Conservation (phyloP, 2,329 filamentous ascomycete genomes). For the Trichoderma atrobrunneum region DNA sequence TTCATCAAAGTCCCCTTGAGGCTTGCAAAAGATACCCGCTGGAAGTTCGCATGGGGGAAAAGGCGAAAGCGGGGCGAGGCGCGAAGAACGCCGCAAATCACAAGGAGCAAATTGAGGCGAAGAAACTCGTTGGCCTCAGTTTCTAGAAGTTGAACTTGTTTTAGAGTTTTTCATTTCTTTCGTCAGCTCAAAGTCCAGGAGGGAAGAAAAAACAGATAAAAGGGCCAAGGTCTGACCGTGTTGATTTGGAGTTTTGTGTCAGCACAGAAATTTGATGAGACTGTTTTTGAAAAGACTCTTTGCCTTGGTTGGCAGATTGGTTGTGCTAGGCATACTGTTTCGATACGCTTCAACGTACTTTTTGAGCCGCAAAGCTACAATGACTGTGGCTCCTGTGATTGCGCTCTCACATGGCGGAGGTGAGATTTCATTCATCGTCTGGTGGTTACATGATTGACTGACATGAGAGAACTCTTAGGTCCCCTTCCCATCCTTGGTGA, state of each 20-base stretch:
- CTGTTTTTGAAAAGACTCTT: not conserved
- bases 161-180: not conserved
- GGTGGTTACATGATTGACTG: not conserved
- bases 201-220: not conserved
- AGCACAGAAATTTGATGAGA: conserved; percentile 20
- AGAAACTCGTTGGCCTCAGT: not conserved
- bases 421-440: conserved; percentile 22
- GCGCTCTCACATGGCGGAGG: conserved; percentile 51
- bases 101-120: not conserved
- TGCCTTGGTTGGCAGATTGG: conserved; percentile 3
- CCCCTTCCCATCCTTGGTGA: conserved; percentile 59
- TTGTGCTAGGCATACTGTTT: conserved; percentile 8
- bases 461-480: conserved; percentile 32
- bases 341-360: conserved; percentile 16
- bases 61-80: not conserved
- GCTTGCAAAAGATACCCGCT: not conserved
- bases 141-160: not conserved
- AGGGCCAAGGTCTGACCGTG: not conserved
- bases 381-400: conserved; percentile 45
- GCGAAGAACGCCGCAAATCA: not conserved
- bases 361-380: conserved; percentile 25
- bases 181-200: not conserved
- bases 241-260: not conserved
- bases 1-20: not conserved
- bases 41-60: not conserved